Evolutionary conservation across 768 basidiomycete genomes (phyloP), one percentile per base, ranked within the genome.

Genomic region (Exsudoporus frostii): DNA sequence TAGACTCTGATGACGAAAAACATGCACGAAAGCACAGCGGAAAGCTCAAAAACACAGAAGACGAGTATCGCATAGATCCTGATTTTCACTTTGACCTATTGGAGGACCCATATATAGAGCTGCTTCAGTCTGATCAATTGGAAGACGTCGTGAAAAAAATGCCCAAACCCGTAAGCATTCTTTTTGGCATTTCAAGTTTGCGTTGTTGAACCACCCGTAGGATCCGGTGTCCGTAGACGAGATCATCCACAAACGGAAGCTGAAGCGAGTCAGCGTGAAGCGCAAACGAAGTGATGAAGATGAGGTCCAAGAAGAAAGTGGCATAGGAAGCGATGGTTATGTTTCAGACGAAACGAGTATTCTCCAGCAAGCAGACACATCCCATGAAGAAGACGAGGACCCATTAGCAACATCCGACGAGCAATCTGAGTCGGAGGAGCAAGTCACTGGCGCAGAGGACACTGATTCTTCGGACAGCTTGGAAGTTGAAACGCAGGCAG

Each of bases 181-280:
- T 71, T 60, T 58, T 34, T 44, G 13, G 11, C 5, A 17, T 53
- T 46, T 25, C 30, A 30, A 20, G 17, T 38, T 41, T 39, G 30
- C 10, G 32, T 51, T 30, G 56, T 34, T 55, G 49, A 48, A 58
- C 38, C 47, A 34, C 36, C 53, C 24, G 50, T 57, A 91, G 86
- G 74, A 81, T 66, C 85, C 86, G n/a, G 82, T 96, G 48, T 91
- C 87, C 41, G 86, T 98, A 10, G 89, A 96, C 68, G 92, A 96
- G 63, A 95, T 98, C 55, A 95, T 98, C 68, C 85, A 85, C 46
- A 80, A 87, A 51, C 79, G 84, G 62, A 80, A 76, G 64, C 62
- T 84, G 52, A 58, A 69, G 57, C 61, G 57, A 32, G 59, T 64
- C 27, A 71, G 72, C 48, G 68, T 73, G 9, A 90, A 93, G 65